Percentiles rank a stretch among this genome's conserved stretches.
Conservation (phyloP, 2,329 filamentous ascomycete genomes). For the Hypoxylon sp. region DNA sequence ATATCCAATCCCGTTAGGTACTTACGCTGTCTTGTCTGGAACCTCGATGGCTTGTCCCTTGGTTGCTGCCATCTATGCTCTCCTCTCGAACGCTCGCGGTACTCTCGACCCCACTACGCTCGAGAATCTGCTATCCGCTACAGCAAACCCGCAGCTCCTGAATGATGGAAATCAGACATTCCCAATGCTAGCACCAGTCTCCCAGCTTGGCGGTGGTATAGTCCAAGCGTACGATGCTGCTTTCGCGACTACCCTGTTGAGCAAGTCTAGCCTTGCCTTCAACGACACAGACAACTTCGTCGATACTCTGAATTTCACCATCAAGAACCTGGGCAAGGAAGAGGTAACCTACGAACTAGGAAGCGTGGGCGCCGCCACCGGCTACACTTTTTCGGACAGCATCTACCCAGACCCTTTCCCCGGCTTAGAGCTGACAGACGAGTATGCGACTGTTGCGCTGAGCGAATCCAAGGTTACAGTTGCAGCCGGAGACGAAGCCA, state of each 20-base stretch:
- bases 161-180: slow-evolving; percentile 60
- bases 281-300: slow-evolving; percentile 74
- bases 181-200: slow-evolving; percentile 65
- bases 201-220: slow-evolving; percentile 73
- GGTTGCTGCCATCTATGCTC: slow-evolving; percentile 68
- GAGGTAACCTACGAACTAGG: slow-evolving; percentile 67
- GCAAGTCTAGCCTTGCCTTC: slow-evolving; percentile 71
- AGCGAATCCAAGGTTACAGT: slow-evolving; percentile 55
- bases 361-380: slow-evolving; percentile 66
- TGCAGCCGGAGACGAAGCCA: slow-evolving; percentile 52
- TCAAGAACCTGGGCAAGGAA: slow-evolving; percentile 68
- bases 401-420: slow-evolving; percentile 62
- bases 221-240: slow-evolving; percentile 73
- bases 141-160: slow-evolving; percentile 65
- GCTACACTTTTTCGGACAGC: slow-evolving; percentile 65
- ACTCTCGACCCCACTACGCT: slow-evolving; percentile 66
- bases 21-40: slow-evolving; percentile 70
- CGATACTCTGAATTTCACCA: slow-evolving; percentile 65
- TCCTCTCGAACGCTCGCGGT: slow-evolving; percentile 67
- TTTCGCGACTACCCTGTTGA: slow-evolving; percentile 67
- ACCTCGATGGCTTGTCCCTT: slow-evolving; percentile 73
- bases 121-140: slow-evolving; percentile 65
- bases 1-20: slow-evolving; percentile 63
- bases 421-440: slow-evolving; percentile 58
- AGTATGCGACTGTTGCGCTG: slow-evolving; percentile 62